Base-by-base conservation (phyloP, 805 yeast species). In the Lipomyces starkeyi region DNA sequence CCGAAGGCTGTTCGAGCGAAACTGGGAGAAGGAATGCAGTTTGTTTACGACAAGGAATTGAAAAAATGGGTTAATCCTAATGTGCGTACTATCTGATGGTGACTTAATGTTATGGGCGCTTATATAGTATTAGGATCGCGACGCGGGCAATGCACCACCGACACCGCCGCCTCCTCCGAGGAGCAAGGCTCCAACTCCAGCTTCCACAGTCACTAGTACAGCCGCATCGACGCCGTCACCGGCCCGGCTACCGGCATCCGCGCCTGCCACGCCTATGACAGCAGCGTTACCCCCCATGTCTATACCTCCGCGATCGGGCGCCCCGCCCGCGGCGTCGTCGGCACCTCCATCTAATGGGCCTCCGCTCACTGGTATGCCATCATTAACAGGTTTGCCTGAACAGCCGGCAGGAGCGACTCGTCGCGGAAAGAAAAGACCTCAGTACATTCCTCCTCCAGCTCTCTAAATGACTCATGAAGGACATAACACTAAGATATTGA, bases 31-130 rank as follows among this genome's bases (percentile, higher is more conserved):
- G 84, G 87, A 67, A 89, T 83, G 75, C 81, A 85, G 20, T 89
- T 95, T 76, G 85, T 86, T 74, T 95, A 87, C 77, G 97, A 93
- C 79, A 94, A 91, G 74, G 87, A 90, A 67, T 84, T 90, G 75
- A 88, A 89, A 76, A 85, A 97, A 74, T 95, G 98, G 97, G 86
- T 95, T 62, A 88, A 91, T 75, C 86, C 85, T 64, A 85, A 87
- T 70, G 87, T 86, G 3, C 20, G 49, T 47, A n/a, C 29, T 20
- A n/a, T 59, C 43, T 43, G 11, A 6, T 7, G 9, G 8, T n/a
- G 7, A 43, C 49, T 6, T 37, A 37, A 17, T 7, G 49, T 43
- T 43, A 43, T 43, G 4, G 9, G 22, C 11, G 49, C 49, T 43
- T 1, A 43, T n/a, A 43, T 43, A n/a, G 7, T n/a, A 52, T 27